Evolutionary conservation across 2,329 filamentous ascomycete species (phyloP), one percentile per base, ranked within the genome.

Genomic region (Thelonectria rubi): DNA sequence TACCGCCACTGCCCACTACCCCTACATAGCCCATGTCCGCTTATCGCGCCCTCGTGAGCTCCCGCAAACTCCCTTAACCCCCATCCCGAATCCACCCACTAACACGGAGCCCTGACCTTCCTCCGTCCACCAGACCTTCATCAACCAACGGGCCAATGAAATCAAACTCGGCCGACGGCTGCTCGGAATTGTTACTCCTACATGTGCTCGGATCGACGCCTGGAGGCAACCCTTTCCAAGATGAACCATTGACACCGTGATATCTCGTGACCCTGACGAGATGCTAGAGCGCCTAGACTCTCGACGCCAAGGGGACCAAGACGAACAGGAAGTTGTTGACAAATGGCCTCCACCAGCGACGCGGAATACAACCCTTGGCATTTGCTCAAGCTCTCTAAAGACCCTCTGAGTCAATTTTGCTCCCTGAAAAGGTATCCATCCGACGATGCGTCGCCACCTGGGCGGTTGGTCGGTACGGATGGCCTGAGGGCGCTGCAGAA

Each of bases 11-110:
- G 34, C 34, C 34, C 52, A 40, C 52, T 40, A 30, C 55, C 37
- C 55, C 50, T 46, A 20, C 40, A 24, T 43, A 43, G 21, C 60
- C 54, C 51, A 1, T 34, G 45, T 51, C 62, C 59, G 58, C 58
- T 58, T 57, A 65, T 59, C 51, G 57, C 57, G 57, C 59, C 18
- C 37, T 58, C 47, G 58, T 50, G 46, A 60, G 55, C 49, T 60
- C 48, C 30, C 21, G 49, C 52, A 55, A 40, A 37, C 30, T 12
- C 34, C 34, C 34, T 32, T 60, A 39, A 52, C 46, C 57, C 57
- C 57, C 45, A 26, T 55, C 47, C 52, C 47, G 20, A 18, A 58
- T 62, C 68, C 68, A 66, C 65, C 15, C 60, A 34, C 64, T 66
- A 66, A 55, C 49, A 55, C 34, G 47, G 10, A 21, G 51, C 57